Evolutionary conservation across 1,284 basidiomycete species (phyloP), one percentile per base, ranked within the genome.

Genomic region (Cerrena zonata): DNA sequence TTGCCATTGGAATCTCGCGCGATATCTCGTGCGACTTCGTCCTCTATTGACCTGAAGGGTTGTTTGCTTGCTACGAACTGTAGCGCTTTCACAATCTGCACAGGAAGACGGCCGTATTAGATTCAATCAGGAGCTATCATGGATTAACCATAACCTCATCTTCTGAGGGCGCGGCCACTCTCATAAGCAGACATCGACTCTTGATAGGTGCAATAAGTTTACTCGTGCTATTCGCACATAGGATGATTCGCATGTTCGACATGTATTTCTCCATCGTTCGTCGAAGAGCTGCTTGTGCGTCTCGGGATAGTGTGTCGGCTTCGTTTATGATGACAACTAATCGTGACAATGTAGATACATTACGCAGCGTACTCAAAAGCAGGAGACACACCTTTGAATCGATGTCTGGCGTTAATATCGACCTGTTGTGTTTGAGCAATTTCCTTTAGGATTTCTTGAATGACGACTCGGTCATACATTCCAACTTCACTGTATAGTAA

Each of bases 191-290:
- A 72, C 96, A 99, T 49, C 95, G 84, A 74, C 89, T 92, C 65
- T 92, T 87, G 65, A 99, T 99, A 2, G 95, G 96, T 1, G 94
- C 94, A 63, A 99, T 99, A 55, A 99, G 89, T 60, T 90, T 89
- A 64, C 89, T 91, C 2, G 96, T 98, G 65, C 91, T 94, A 69
- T 93, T 96, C n/a, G 95, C 93, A 67, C 95, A 98, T 11, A 99
- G 80, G 61, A 99, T 95, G 58, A 99, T 84, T 43, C 96, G 85
- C 80, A 99, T 81, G 67, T 98, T 99, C 45, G 84, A 85, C 90
- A 97, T 98, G 75, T 97, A 99, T 69, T 98, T 95, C 63, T 99
- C 95, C 95, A 99, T 99, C 2, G 95, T 99, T 52, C 96, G 80
- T 62, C 96, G 86, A 40, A 99, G 78, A 3, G 95, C 95, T 1